These are phyloP conservation scores for Botrytis elliptica DNA, from an alignment of 2,329 filamentous ascomycete genomes.

Conservation along the genomic window DNA sequence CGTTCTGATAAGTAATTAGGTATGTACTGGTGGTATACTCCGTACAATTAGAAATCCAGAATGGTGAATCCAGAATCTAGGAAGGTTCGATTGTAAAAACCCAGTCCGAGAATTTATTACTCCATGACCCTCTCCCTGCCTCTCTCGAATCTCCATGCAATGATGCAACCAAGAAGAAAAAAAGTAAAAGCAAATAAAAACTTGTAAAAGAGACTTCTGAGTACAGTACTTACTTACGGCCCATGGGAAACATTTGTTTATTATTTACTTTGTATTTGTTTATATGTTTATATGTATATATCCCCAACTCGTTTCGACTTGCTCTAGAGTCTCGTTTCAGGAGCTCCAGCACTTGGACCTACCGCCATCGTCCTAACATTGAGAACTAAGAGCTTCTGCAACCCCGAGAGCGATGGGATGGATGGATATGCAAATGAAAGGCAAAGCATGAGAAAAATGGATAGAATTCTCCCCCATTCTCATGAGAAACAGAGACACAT, in stretches of 20 bases:
- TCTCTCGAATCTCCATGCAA: not conserved
- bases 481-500: not conserved
- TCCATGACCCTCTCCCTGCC: not conserved
- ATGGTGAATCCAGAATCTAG: not conserved
- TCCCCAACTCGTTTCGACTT: not conserved
- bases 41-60: not conserved
- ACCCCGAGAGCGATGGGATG: not conserved
- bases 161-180: not conserved
- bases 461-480: not conserved
- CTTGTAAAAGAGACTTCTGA: not conserved
- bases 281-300: not conserved
- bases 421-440: not conserved
- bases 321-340: not conserved
- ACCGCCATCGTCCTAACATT: not conserved
- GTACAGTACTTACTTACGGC: not conserved
- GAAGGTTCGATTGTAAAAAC: not conserved
- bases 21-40: too few species aligned
- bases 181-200: not conserved
- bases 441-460: not conserved
- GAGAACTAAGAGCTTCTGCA: not conserved
- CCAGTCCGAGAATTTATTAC: not conserved
- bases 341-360: not conserved
- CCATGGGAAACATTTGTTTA: too few species aligned
- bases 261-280: not conserved
- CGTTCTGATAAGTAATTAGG: too few species aligned